Percentiles rank a stretch among this genome's conserved stretches.
These are phyloP conservation scores for Tulasnella sp. DNA, from an alignment of 768 basidiomycete species.

Conservation along the genomic window DNA sequence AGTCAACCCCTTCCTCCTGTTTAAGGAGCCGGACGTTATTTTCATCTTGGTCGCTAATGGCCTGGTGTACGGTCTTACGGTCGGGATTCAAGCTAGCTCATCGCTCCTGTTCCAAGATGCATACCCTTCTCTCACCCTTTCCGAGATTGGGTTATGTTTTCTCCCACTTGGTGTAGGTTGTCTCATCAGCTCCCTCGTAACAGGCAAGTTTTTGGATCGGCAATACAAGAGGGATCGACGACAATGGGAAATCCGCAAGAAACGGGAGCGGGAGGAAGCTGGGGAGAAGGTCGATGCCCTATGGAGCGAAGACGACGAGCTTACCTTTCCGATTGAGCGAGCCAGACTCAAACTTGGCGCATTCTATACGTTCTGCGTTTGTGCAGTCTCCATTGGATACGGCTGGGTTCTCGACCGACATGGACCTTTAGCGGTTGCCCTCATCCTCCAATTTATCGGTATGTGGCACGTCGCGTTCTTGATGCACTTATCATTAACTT, in stretches of 20 bases:
- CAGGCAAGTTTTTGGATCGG: slow-evolving; percentile 38
- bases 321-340: slow-evolving; percentile 37
- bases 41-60: slow-evolving; percentile 23
- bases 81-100: slow-evolving; percentile 32
- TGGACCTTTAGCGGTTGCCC: slow-evolving; percentile 34
- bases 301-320: slow-evolving; percentile 31
- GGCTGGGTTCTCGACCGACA: slow-evolving; percentile 36
- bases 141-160: slow-evolving; percentile 42
- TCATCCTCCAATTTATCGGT: slow-evolving; percentile 38
- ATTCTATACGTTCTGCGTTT: slow-evolving; percentile 28
- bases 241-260: slow-evolving; percentile 32
- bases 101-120: slow-evolving; percentile 38
- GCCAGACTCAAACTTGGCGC: slow-evolving; percentile 33
- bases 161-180: slow-evolving; percentile 41
- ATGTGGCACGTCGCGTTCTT: neutral
- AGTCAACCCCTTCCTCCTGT: slow-evolving; percentile 31
- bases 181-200: slow-evolving; percentile 36
- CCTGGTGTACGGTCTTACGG: slow-evolving; percentile 29
- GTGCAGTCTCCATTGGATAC: slow-evolving; percentile 32
- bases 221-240: slow-evolving; percentile 33
- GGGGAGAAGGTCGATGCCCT: slow-evolving; percentile 31
- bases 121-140: slow-evolving; percentile 38
- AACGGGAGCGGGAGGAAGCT: slow-evolving; percentile 36
- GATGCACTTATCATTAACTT: neutral
- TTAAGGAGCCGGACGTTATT: slow-evolving; percentile 33